A percentile compares a stretch with the other conserved stretches of the same genome.
These are phyloP conservation scores for Phyllosticta paracitricarpa DNA, from an alignment of 2,329 filamentous ascomycete genomes.

Conservation along the genomic window DNA sequence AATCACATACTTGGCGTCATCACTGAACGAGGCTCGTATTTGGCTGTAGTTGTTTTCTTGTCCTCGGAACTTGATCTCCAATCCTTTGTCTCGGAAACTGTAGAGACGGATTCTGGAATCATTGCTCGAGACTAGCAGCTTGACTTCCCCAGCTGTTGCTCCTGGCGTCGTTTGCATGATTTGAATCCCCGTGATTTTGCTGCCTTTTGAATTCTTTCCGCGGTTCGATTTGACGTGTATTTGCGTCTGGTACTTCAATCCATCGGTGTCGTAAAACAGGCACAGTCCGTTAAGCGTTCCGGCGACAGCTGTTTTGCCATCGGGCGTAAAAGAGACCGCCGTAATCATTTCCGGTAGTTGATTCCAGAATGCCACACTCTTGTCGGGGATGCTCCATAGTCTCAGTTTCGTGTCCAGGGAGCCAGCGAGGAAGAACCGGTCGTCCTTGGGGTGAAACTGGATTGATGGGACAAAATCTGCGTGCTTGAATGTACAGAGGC, in stretches of 20 bases:
- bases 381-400: constrained; percentile 95
- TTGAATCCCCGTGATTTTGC: constrained; percentile 93
- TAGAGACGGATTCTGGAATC: constrained; percentile 89
- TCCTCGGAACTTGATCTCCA: constrained; percentile 85
- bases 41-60: constrained; percentile 86
- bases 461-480: constrained; percentile 93
- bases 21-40: constrained; percentile 80
- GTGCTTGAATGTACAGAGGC: constrained; percentile 87
- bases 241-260: constrained; percentile 71
- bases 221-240: constrained; percentile 88
- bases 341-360: constrained; percentile 82
- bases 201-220: constrained; percentile 89
- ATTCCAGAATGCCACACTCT: constrained; percentile 73
- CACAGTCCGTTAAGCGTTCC: constrained; percentile 79
- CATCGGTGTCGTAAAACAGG: constrained; percentile 87
- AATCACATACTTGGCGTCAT: constrained; percentile 76
- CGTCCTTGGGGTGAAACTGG: constrained; percentile 86
- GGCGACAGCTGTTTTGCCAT: constrained; percentile 81
- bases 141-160: constrained; percentile 59
- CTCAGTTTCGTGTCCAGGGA: constrained; percentile 81
- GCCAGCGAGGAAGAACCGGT: constrained; percentile 92
- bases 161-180: not conserved
- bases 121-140: constrained; percentile 85
- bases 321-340: constrained; percentile 84
- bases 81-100: constrained; percentile 69